A percentile compares a stretch with the other conserved stretches of the same genome.
Evolutionary conservation across 202 grass and related monocot species (phyloP).

Genomic region (Setaria viridis): DNA sequence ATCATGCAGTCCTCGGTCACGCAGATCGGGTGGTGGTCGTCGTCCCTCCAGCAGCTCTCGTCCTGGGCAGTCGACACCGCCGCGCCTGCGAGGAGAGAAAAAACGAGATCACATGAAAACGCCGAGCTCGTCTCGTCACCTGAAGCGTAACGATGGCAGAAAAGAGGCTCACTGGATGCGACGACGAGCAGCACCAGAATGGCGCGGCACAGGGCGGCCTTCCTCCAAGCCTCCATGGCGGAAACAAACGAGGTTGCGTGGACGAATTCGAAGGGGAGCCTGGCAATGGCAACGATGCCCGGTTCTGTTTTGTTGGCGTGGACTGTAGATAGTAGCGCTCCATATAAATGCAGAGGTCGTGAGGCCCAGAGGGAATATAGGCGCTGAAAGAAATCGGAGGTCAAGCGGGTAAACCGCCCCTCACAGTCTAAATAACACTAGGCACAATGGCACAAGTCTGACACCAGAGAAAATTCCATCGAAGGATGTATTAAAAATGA

Average conservation of each 20-base stretch:
- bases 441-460: background rate
- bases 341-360: conserved; percentile 7
- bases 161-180: conserved; percentile 20
- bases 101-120: background rate
- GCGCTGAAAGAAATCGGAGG: background rate
- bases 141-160: background rate
- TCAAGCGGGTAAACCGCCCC: conserved; percentile 9
- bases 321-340: background rate
- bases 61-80: background rate
- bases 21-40: conserved; percentile 43
- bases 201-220: background rate
- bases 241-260: background rate
- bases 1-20: background rate
- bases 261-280: background rate
- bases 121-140: background rate
- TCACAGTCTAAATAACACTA: background rate
- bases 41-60: conserved; percentile 6
- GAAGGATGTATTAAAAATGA: background rate
- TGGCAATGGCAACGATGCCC: background rate
- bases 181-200: conserved; percentile 44
- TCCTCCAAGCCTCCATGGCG: conserved; percentile 47
- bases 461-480: background rate
- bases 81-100: background rate
- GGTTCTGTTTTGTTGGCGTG: background rate
- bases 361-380: conserved; percentile 15